Percentiles rank a stretch among this genome's conserved stretches.
phyloP scores from a whole-genome alignment of 768 basidiomycete genomes.

The Trametes maxima region DNA sequence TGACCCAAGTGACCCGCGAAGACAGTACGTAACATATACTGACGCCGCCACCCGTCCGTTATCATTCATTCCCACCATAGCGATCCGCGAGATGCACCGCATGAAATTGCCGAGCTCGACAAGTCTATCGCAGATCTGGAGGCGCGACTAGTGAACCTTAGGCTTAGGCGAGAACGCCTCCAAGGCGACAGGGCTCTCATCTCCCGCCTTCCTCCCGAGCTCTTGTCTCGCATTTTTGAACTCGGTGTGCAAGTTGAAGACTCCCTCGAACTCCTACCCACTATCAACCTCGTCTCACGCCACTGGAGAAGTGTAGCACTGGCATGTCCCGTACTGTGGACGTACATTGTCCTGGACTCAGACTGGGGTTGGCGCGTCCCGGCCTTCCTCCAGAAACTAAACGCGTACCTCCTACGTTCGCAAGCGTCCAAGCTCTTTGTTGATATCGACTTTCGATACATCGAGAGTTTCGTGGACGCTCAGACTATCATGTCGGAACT shows the following conservation, averaged over 20 bases:
- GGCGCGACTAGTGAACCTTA: constrained; percentile 27
- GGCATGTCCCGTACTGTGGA: constrained; percentile 32
- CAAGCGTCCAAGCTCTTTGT: constrained; percentile 33
- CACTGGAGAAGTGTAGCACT: constrained; percentile 33
- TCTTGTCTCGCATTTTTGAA: constrained; percentile 36
- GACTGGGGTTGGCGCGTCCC: constrained; percentile 30
- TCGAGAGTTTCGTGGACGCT: constrained; percentile 28
- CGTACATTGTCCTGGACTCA: constrained; percentile 34
- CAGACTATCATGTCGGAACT: constrained; percentile 30
- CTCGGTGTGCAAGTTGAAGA: constrained; percentile 31
- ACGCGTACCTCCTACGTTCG: constrained; percentile 30
- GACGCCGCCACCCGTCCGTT: neutral
- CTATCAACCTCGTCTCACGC: constrained; percentile 31
- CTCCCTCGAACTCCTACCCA: constrained; percentile 24
- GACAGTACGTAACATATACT: neutral
- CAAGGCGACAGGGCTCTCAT: constrained; percentile 33
- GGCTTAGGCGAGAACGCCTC: constrained; percentile 24
- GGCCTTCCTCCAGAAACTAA: constrained; percentile 32
- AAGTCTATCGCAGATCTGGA: constrained; percentile 30
- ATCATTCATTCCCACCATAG: constrained; percentile 13
- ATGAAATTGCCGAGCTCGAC: constrained; percentile 31
- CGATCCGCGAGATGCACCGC: constrained; percentile 29
- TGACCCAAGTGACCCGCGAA: constrained; percentile 9
- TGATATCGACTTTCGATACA: constrained; percentile 32
- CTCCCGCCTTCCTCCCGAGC: constrained; percentile 31